These are phyloP conservation scores for Diversispora epigaea DNA, from an alignment of 192 early-diverging fungal genomes.

Conservation along the genomic window DNA sequence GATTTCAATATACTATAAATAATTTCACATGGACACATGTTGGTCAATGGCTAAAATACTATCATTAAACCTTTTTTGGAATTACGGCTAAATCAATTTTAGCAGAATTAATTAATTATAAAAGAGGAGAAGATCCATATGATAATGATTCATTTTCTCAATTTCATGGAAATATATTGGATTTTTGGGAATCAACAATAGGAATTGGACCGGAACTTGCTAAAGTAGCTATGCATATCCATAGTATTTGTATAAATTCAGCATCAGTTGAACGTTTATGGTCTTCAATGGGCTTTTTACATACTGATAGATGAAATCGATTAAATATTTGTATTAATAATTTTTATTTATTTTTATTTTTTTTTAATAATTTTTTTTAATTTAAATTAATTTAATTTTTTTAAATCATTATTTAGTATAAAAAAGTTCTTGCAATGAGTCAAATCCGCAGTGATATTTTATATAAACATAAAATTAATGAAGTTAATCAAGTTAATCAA, in stretches of 20 bases:
- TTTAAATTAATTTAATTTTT: too few relatives aligned
- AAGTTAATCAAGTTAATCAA: neutral
- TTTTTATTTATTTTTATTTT: neutral
- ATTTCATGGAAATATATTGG: neutral
- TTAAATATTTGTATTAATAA: neutral
- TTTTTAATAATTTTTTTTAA: neutral
- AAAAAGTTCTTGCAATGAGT: conserved; percentile 27
- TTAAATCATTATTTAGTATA: neutral
- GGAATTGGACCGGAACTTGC: neutral
- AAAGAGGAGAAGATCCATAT: conserved; percentile 3
- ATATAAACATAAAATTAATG: neutral
- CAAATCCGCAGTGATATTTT: conserved; percentile 12
- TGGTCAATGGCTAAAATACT: conserved; percentile 1
- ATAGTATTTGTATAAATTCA: neutral
- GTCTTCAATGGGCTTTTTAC: neutral
- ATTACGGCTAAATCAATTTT: neutral
- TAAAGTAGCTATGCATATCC: neutral
- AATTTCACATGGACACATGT: conserved; percentile 5
- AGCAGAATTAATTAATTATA: conserved; percentile 10
- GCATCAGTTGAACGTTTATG: neutral
- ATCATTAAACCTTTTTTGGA: neutral
- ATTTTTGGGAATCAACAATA: conserved; percentile 8
- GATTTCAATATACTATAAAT: neutral
- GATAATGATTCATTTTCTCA: conserved; percentile 12
- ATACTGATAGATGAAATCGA: neutral